Evolutionary conservation across 2,329 filamentous ascomycete species (phyloP).

Genomic region (Paraphaeosphaeria minitans): DNA sequence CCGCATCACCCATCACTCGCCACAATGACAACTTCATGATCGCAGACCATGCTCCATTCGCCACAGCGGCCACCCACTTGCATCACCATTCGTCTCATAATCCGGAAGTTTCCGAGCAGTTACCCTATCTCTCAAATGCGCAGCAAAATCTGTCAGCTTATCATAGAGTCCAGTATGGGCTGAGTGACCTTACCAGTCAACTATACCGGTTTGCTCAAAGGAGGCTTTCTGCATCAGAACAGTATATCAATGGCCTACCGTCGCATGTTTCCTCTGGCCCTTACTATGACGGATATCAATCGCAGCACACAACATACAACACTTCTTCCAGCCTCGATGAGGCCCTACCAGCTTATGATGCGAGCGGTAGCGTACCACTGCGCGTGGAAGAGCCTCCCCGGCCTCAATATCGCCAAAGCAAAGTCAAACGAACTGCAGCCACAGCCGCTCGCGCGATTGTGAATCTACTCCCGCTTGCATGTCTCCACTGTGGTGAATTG

Average conservation of each 20-base stretch:
- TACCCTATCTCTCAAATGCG: neutral
- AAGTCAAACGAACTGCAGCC: neutral
- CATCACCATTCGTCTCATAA: neutral
- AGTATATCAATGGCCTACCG: neutral
- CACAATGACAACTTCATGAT: neutral
- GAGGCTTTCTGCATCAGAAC: neutral
- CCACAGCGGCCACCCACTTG: neutral
- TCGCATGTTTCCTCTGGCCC: neutral
- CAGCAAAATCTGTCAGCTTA: neutral
- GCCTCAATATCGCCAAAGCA: neutral
- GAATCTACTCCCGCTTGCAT: neutral
- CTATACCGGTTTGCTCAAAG: neutral
- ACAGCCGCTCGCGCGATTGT: neutral
- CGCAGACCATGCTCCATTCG: neutral
- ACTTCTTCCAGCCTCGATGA: neutral
- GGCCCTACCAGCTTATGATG: neutral
- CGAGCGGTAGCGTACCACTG: neutral
- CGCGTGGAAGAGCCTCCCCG: neutral
- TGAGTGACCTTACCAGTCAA: neutral
- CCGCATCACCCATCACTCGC: neutral
- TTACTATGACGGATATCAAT: neutral
- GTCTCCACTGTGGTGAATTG: neutral
- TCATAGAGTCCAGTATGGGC: too few species aligned
- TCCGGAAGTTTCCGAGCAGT: neutral
- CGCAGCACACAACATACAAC: neutral